Base-by-base conservation (phyloP, 2,329 filamentous ascomycete species). In the Aureobasidium sp. region DNA sequence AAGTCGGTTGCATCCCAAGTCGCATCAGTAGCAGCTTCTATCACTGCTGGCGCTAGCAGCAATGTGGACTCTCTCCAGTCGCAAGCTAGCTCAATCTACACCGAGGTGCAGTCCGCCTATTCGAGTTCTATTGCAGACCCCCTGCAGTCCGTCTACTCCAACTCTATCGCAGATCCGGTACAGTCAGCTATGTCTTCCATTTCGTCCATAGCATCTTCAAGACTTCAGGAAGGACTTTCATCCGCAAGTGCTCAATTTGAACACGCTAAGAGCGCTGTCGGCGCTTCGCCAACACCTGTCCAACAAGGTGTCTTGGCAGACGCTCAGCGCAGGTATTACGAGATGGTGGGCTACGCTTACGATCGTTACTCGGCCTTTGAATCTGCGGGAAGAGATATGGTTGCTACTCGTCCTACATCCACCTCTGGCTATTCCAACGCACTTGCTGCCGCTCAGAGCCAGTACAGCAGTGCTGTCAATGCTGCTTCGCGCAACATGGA, bases 351-450 rank as follows among this genome's bases (percentile, higher is more conserved):
- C 31, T 74, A 90, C 48, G 90, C 91, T 0, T 88, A 95, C 69
- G 89, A 86, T 47, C 84, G 87, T 41, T 94, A 94, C 72, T 85
- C 87, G 5, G 87, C 87, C 55, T 93, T 94, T 69, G 66, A 94
- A 2, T 80, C 81, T 14, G 85, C 87, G 5, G 90, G 89, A 8
- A 90, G 88, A 11, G 85, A 82, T 39, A 89, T 86, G 22, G 47
- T 63, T 41, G 20, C 47, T 12, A 29, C 45, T 9, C 49, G 48
- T 20, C 84, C 22, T 81, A 49, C 84, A 14, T 80, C 85, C 1
- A 84, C 85, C 0, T 73, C 75, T 31, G 75, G 79, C 72, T 92
- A 92, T 72, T 84, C 86, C 4, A 86, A 86, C 56, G 91, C 91
- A 68, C 68, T 94, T 9, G 80, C 81, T 14, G 84, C 86, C 6